Conservation (phyloP, 345 rosid species). For the Populus davidiana region DNA sequence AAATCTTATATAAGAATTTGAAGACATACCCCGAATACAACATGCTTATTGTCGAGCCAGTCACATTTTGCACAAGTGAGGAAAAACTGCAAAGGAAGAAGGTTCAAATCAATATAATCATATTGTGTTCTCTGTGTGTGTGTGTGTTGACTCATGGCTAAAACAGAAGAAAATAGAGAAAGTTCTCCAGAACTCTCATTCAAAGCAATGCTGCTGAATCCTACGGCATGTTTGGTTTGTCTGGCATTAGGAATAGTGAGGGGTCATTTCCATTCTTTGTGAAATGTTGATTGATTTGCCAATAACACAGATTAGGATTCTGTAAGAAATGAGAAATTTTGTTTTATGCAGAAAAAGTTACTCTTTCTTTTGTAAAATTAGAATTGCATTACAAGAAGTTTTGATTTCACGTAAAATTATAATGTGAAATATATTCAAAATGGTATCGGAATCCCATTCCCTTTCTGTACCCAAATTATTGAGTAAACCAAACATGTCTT, state of each 20-base stretch:
- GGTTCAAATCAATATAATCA: not conserved
- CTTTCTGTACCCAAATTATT: not conserved
- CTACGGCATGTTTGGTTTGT: not conserved
- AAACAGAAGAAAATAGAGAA: not conserved
- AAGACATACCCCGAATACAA: conserved; percentile 89
- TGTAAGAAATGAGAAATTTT: too few species aligned
- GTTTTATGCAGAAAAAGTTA: too few species aligned
- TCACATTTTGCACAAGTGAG: conserved; percentile 93
- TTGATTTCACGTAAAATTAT: too few species aligned
- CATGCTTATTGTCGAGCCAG: conserved; percentile 98
- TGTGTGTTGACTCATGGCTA: not conserved
- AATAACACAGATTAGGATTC: not conserved
- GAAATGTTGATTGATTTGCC: not conserved
- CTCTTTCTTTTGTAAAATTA: too few species aligned
- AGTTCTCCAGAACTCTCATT: not conserved
- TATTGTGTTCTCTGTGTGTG: not conserved
- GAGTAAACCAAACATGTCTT: not conserved
- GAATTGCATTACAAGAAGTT: too few species aligned
- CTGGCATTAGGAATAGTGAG: not conserved
- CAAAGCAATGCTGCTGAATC: not conserved
- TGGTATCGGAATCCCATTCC: not conserved
- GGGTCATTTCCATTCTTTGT: not conserved
- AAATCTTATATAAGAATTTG: not conserved
- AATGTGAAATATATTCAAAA: too few species aligned
- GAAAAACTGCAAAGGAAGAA: conserved; percentile 69